These are phyloP conservation scores for Colletotrichum higginsianum DNA, from an alignment of 2,329 filamentous ascomycete species.

Conservation along the genomic window DNA sequence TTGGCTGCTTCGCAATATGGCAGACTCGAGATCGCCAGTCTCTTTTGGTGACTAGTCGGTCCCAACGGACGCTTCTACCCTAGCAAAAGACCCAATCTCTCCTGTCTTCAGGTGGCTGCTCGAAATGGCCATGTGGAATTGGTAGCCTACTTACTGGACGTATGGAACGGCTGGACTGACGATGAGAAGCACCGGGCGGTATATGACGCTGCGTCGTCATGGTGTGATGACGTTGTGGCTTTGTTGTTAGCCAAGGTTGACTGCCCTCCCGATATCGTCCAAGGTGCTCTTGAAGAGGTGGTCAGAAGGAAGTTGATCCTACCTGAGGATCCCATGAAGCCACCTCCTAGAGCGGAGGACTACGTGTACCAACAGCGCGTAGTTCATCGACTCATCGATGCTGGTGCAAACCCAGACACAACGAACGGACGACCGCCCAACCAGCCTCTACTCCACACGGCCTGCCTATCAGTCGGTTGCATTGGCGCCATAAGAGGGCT, in stretches of 20 bases:
- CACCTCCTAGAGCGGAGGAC: constrained; percentile 12
- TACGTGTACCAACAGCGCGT: constrained; percentile 28
- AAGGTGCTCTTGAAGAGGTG: constrained; percentile 19
- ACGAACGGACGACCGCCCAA: constrained; percentile 2
- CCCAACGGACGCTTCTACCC: constrained; percentile 17
- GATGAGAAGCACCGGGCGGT: constrained; percentile 15
- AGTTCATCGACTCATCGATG: constrained; percentile 27
- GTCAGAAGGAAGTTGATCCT: constrained; percentile 19
- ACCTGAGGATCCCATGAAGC: constrained; percentile 21
- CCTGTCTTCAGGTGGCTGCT: constrained; percentile 31
- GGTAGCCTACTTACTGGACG: constrained; percentile 12
- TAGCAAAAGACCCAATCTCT: constrained; percentile 12
- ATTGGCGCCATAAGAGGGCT: constrained; percentile 31
- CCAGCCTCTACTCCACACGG: constrained; percentile 18
- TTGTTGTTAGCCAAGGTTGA: constrained; percentile 26
- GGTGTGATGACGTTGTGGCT: constrained; percentile 19
- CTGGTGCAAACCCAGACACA: constrained; percentile 27
- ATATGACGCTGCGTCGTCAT: constrained; percentile 18
- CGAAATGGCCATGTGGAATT: constrained; percentile 15
- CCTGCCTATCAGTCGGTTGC: constrained; percentile 8
- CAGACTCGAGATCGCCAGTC: constrained; percentile 22
- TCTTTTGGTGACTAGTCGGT: constrained; percentile 26
- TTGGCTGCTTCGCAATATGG: constrained; percentile 25
- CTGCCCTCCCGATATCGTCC: constrained; percentile 1
- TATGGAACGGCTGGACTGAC: constrained; percentile 18